Evolutionary conservation across 1,284 basidiomycete species (phyloP).

Genomic region (Leccinum insigne): DNA sequence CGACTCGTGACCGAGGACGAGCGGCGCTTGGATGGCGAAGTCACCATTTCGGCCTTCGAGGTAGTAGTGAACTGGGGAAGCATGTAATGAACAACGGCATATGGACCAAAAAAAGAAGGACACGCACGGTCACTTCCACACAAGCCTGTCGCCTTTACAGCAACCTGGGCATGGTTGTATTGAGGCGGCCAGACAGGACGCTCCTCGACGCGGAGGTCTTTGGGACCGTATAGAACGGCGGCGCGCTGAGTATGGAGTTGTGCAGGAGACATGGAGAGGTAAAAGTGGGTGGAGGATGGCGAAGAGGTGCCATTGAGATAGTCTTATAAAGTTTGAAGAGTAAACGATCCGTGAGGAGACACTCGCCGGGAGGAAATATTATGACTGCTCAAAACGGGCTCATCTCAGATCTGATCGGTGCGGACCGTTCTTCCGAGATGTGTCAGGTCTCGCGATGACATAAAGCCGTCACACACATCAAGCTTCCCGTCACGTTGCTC

Average conservation of each 20-base stretch:
- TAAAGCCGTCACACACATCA: conserved; percentile 30
- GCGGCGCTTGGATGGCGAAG: conserved; percentile 80
- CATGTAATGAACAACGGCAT: conserved; percentile 11
- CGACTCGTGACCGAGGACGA: conserved; percentile 93
- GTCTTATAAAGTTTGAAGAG: conserved; percentile 36
- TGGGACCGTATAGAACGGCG: conserved; percentile 70
- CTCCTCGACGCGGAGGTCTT: conserved; percentile 71
- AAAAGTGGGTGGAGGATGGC: conserved; percentile 24
- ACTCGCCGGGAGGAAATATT: conserved; percentile 26
- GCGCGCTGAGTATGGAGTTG: conserved; percentile 57
- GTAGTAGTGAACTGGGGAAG: conserved; percentile 81
- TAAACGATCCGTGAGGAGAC: conserved; percentile 24
- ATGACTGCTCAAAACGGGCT: conserved; percentile 21
- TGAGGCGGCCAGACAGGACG: conserved; percentile 68
- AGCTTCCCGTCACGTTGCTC: conserved; percentile 23
- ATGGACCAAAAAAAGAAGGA: conserved; percentile 5
- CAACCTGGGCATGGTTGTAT: conserved; percentile 69
- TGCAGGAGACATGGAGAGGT: conserved; percentile 53
- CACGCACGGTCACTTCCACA: conserved; percentile 89
- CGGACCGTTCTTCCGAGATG: conserved; percentile 24
- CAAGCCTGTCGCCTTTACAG: conserved; percentile 82
- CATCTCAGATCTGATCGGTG: conserved; percentile 27
- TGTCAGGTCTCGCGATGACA: conserved; percentile 29
- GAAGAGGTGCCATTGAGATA: conserved; percentile 27
- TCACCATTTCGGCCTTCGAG: conserved; percentile 88